These are phyloP conservation scores for Ceratocystis alfenasii DNA, from an alignment of 2,329 filamentous ascomycete species.

Conservation along the genomic window DNA sequence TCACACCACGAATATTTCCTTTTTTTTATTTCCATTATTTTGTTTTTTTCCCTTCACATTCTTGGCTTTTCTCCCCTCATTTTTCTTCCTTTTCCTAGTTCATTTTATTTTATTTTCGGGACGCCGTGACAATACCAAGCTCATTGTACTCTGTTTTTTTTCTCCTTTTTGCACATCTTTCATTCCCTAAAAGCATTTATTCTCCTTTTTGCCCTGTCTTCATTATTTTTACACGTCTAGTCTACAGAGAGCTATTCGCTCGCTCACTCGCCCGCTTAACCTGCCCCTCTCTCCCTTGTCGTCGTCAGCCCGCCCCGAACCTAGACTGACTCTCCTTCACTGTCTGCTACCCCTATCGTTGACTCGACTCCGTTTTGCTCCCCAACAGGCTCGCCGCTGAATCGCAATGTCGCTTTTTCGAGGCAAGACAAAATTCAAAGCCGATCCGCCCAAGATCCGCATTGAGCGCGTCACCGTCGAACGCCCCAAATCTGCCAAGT, in stretches of 20 bases:
- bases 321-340: background rate
- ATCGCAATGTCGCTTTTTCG: conserved; percentile 30
- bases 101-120: background rate
- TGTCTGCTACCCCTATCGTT: background rate
- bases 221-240: conserved; percentile 4
- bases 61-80: background rate
- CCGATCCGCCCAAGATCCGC: conserved; percentile 39
- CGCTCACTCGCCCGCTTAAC: background rate
- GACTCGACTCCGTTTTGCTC: background rate
- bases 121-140: background rate
- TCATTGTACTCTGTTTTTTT: background rate
- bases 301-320: background rate
- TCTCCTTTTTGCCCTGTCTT: conserved; percentile 6
- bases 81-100: background rate
- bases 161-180: background rate
- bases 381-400: background rate
- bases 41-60: background rate
- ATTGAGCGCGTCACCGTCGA: conserved; percentile 42
- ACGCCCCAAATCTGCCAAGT: conserved; percentile 31
- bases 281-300: background rate
- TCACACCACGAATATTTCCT: background rate
- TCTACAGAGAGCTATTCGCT: background rate
- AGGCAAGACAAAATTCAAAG: conserved; percentile 40
- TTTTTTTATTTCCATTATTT: background rate
- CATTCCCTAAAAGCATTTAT: background rate